phyloP scores from a whole-genome alignment of 2,329 filamentous ascomycete genomes.

The Paramyrothecium roridum region DNA sequence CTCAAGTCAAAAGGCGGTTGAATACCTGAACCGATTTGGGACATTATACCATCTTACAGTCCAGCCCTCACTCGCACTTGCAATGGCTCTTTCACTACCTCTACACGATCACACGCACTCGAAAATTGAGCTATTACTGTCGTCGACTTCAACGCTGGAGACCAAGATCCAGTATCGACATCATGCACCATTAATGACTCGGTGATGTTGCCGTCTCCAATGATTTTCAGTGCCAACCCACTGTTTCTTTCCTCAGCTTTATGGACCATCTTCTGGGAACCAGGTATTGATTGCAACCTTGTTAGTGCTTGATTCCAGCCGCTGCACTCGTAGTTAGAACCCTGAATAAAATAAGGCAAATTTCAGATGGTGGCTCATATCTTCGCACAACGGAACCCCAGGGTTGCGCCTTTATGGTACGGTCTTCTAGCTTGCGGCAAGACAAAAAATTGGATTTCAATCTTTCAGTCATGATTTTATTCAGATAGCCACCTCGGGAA shows the following conservation, averaged over 20 bases:
- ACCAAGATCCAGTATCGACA: not conserved
- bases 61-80: not conserved
- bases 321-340: too few relatives aligned
- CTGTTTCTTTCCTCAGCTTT: not conserved
- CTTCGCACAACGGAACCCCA: not conserved
- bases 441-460: not conserved
- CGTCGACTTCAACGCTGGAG: not conserved
- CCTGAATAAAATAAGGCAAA: not conserved
- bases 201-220: not conserved
- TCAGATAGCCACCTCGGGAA: not conserved
- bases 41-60: not conserved
- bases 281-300: not conserved
- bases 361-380: not conserved
- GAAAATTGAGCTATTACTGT: not conserved
- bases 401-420: not conserved
- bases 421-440: not conserved
- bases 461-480: not conserved
- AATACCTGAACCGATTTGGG: not conserved
- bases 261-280: not conserved
- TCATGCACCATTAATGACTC: not conserved
- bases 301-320: not conserved
- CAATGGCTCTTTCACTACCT: not conserved
- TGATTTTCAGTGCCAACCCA: not conserved
- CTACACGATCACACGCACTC: not conserved
- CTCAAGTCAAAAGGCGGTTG: not conserved